Conservation (phyloP, 371 early-diverging fungal species). For the Lichtheimia corymbifera region DNA sequence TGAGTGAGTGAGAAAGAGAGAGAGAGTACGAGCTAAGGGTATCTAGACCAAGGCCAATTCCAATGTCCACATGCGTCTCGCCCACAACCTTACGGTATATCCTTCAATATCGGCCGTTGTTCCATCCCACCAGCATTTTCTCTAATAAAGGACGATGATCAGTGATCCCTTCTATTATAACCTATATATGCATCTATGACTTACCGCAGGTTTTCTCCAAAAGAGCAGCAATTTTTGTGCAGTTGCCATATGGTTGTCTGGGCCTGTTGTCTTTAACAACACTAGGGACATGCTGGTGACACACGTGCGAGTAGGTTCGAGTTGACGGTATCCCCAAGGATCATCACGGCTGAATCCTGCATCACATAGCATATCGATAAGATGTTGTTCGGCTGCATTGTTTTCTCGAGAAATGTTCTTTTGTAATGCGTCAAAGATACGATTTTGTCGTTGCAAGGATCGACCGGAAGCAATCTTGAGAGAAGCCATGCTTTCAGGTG, state of each 20-base stretch:
- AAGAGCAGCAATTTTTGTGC: conserved; percentile 81
- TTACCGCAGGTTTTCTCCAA: conserved; percentile 85
- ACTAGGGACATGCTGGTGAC: conserved; percentile 75
- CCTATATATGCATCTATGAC: conserved; percentile 4
- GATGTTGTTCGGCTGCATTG: conserved; percentile 79
- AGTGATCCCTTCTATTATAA: background rate
- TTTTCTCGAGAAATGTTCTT: conserved; percentile 73
- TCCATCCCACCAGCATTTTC: conserved; percentile 91
- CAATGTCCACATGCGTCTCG: conserved; percentile 83
- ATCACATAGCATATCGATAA: conserved; percentile 87
- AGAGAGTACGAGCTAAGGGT: conserved; percentile 4
- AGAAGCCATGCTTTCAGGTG: conserved; percentile 29
- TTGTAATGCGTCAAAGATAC: conserved; percentile 78
- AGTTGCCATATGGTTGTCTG: conserved; percentile 73
- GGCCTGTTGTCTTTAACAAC: conserved; percentile 72
- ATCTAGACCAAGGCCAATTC: conserved; percentile 75
- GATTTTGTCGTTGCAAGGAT: conserved; percentile 62
- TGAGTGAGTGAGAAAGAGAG: background rate
- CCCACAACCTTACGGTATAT: conserved; percentile 75
- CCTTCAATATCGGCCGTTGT: conserved; percentile 63
- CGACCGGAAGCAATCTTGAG: conserved; percentile 68
- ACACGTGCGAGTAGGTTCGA: conserved; percentile 69
- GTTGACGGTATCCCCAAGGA: conserved; percentile 77
- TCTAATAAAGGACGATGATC: conserved; percentile 31
- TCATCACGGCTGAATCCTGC: conserved; percentile 77